phyloP scores from a whole-genome alignment of 2,329 filamentous ascomycete species.

The Pseudomassariella vexata region DNA sequence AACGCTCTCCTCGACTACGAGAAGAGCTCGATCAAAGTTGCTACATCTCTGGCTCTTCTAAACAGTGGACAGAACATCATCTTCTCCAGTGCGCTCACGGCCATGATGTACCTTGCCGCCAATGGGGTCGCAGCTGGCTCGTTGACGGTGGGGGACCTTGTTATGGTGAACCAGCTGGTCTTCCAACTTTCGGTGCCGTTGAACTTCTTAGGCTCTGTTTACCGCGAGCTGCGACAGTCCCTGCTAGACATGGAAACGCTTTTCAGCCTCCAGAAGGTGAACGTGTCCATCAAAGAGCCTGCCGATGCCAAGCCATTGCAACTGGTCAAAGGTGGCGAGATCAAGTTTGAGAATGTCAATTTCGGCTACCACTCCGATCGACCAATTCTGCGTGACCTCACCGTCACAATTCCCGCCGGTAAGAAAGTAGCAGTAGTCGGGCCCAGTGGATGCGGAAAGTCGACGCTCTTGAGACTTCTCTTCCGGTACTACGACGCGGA shows the following conservation, averaged over 20 bases:
- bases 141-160: constrained; percentile 88
- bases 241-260: constrained; percentile 97
- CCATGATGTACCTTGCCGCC: constrained; percentile 97
- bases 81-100: constrained; percentile 87
- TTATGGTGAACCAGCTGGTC: constrained; percentile 98
- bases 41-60: constrained; percentile 84
- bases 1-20: constrained; percentile 81
- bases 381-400: constrained; percentile 80
- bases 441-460: constrained; percentile 93
- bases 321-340: constrained; percentile 75
- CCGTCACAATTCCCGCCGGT: constrained; percentile 84
- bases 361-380: constrained; percentile 88
- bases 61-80: constrained; percentile 97
- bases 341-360: constrained; percentile 88
- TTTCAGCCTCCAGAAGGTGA: constrained; percentile 96
- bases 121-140: constrained; percentile 77
- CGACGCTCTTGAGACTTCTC: constrained; percentile 80
- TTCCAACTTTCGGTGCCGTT: constrained; percentile 96
- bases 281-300: constrained; percentile 76
- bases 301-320: constrained; percentile 67
- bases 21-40: constrained; percentile 92
- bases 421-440: constrained; percentile 96
- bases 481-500: constrained; percentile 95
- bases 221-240: constrained; percentile 90
- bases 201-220: constrained; percentile 97